A percentile compares a stretch with the other conserved stretches of the same genome.
phyloP scores from a whole-genome alignment of 2,329 filamentous ascomycete genomes.

The Thermochaetoides dissita region DNA sequence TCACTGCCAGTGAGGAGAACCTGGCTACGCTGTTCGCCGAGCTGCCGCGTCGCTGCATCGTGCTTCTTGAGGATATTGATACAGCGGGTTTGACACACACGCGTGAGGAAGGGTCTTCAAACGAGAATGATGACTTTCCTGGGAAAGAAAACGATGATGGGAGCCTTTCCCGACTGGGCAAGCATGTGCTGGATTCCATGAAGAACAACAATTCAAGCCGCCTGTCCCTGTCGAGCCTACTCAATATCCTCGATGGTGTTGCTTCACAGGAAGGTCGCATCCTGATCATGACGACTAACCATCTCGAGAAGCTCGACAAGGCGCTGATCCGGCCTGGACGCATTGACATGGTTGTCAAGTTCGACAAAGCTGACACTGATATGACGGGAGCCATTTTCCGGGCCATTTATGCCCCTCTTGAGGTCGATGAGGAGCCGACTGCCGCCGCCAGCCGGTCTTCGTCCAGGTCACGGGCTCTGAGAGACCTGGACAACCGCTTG shows the following conservation, averaged over 20 bases:
- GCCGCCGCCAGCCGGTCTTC: not conserved
- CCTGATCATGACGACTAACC: constrained; percentile 53
- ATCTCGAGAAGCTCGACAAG: constrained; percentile 46
- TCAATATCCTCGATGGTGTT: constrained; percentile 70
- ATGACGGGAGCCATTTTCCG: constrained; percentile 43
- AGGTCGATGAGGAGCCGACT: constrained; percentile 27
- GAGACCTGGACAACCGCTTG: not conserved
- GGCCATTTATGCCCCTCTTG: constrained; percentile 41
- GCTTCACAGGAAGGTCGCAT: constrained; percentile 50
- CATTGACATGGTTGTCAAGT: constrained; percentile 45
- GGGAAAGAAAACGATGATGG: too few species aligned
- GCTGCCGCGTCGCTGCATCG: constrained; percentile 55
- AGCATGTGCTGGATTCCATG: too few species aligned
- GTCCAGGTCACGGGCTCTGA: not conserved
- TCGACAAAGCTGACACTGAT: constrained; percentile 36
- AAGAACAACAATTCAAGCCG: constrained; percentile 15
- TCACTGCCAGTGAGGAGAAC: constrained; percentile 49
- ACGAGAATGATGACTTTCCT: too few species aligned
- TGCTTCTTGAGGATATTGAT: constrained; percentile 66
- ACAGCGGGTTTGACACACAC: constrained; percentile 55
- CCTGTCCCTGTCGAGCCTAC: constrained; percentile 59
- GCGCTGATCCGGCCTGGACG: constrained; percentile 49
- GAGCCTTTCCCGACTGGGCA: too few species aligned
- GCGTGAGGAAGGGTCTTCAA: constrained; percentile 22
- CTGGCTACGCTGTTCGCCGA: constrained; percentile 50